Base-by-base conservation (phyloP, 1,284 basidiomycete species). In the Apiotrichum gamsii region DNA sequence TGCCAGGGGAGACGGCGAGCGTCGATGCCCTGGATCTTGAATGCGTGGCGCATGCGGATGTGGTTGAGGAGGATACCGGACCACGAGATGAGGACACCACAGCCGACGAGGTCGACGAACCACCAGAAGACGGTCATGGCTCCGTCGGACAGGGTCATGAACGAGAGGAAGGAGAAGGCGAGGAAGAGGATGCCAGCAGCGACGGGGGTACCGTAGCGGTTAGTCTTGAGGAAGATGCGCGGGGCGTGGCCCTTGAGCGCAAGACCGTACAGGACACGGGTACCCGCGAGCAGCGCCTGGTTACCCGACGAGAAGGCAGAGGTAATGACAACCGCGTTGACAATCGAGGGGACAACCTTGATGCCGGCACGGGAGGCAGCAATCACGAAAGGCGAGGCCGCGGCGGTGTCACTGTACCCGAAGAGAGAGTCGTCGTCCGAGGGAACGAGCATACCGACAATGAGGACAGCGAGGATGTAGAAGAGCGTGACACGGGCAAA, bases 381-480 rank as follows among this genome's bases (percentile, higher is more conserved):
- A 54, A 69, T 56, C 23, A 67, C 85, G 64, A 87, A 88, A 0
- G 85, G 85, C 9, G 82, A 85, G 3, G 78, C 78, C 3, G 80
- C 80, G 30, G 84, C 85, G 8, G 78, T 82, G 4, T 78, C 78
- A 36, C 60, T 61, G 43, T 45, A 29, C 0, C 44, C 36, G 4
- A 16, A n/a, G 54, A 67, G 20, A 8, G 30, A 20, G 8, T 28
- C 29, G 41, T 55, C 49, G 41, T 51, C 31, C 24, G 37, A 46
- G 3, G 47, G 80, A 2, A 87, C 85, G 45, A 88, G 76, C 30
- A 87, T 73, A 23, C 84, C 84, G 46, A 88, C 83, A 46, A 87
- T 66, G 21, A 76, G 60, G 1, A 56, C 44, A 11, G 41, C 39
- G 13, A 49, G 45, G 51, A 86, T 78, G 70, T 88, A 89, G 64